These are phyloP conservation scores for Syncephalis plumigaleata DNA, from an alignment of 371 early-diverging fungal genomes.

Conservation along the genomic window DNA sequence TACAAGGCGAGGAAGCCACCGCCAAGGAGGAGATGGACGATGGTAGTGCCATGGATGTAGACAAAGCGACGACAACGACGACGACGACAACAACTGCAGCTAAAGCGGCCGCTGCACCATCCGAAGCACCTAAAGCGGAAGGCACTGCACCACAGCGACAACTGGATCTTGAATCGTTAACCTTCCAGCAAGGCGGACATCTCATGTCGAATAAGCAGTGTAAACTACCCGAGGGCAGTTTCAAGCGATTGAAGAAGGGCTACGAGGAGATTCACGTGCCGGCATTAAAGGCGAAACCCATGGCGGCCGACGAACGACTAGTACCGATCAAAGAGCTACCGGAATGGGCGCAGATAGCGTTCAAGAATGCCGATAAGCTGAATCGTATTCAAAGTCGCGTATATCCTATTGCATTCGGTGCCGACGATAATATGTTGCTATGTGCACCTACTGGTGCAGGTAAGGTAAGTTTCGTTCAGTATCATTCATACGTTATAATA, in stretches of 20 bases:
- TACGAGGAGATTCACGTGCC: conserved; percentile 97
- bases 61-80: conserved; percentile 7
- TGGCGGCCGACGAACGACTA: conserved; percentile 44
- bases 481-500: too few species aligned
- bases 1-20: conserved; percentile 41
- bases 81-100: conserved; percentile 7
- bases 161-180: conserved; percentile 66
- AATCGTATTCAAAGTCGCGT: conserved; percentile 90
- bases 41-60: conserved; percentile 17
- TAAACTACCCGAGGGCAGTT: conserved; percentile 84
- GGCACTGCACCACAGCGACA: conserved; percentile 34
- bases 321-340: conserved; percentile 63
- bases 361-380: conserved; percentile 44
- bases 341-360: conserved; percentile 76
- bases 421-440: conserved; percentile 88
- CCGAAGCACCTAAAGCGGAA: conserved; percentile 15
- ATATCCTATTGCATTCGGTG: conserved; percentile 70
- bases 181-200: conserved; percentile 83
- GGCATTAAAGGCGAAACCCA: conserved; percentile 56
- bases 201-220: conserved; percentile 94
- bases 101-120: conserved; percentile 6
- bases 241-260: conserved; percentile 81
- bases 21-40: conserved; percentile 47
- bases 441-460: conserved; percentile 99
- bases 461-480: conserved; percentile 26